Evolutionary conservation across 768 basidiomycete genomes (phyloP), one percentile per base, ranked within the genome.

Genomic region (Trametes meyenii): DNA sequence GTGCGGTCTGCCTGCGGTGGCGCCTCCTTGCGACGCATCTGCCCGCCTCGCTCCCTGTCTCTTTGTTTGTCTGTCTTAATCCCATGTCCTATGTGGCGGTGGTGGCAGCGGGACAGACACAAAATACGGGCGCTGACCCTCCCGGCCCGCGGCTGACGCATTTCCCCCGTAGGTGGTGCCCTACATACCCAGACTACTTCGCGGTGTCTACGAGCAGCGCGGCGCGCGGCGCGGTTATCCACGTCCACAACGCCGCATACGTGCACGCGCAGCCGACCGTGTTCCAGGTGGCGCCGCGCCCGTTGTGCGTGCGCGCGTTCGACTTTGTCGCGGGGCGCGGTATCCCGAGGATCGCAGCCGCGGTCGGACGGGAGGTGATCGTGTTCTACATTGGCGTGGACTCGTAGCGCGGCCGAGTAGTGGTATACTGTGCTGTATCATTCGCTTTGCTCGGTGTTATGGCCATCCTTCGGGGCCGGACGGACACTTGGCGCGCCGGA

Each of bases 101-200:
- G n/a, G n/a, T n/a, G n/a, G n/a, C n/a, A n/a, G n/a, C n/a, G n/a
- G 29, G 29, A 33, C 29, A 33, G 8, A 33, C 29, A 8, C 29
- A 8, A 33, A 33, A 33, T 33, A 3, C 29, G 29, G 8, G 8
- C 29, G 8, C 29, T 33, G 29, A 33, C 29, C 29, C 29, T 3
- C 29, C 29, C 29, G 29, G 29, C 29, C 29, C 29, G 29, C 29
- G 36, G 46, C 56, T 50, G 38, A 58, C 48, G 24, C 23, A 38
- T 19, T 16, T 21, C 7, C 17, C 5, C n/a, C 19, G 24, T 60
- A 92, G 90, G 50, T 93, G 92, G 92, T 92, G 87, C 66, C 85
- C 81, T 23, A 88, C 89, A 16, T 84, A 83, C 71, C 81, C 89
- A 11, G 86, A 89, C 56, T 87, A 87, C 67, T 94, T 94, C 74